phyloP scores from a whole-genome alignment of 306 rosid genomes.

The Acacia acuminata region DNA sequence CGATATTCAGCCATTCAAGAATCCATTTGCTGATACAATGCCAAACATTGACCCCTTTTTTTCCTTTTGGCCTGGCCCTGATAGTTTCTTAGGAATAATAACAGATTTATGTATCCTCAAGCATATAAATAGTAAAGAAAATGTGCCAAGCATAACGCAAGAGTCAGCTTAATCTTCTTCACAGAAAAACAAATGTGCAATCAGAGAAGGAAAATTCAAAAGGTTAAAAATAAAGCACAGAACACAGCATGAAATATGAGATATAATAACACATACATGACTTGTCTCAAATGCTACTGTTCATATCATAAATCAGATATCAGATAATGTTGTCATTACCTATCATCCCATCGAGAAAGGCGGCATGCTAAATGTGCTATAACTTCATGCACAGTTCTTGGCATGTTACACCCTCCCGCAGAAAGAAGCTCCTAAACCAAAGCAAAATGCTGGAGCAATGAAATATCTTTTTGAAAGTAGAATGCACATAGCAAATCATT shows the following conservation, averaged over 20 bases:
- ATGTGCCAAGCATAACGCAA: neutral
- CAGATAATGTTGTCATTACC: slow-evolving; percentile 50
- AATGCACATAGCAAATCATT: slow-evolving; percentile 8
- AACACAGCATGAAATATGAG: slow-evolving; percentile 6
- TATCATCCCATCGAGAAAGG: slow-evolving; percentile 97
- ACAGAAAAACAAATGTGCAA: neutral
- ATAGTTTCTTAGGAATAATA: slow-evolving; percentile 15
- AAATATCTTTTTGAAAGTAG: slow-evolving; percentile 9
- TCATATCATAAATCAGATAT: neutral
- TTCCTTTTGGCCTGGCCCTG: neutral
- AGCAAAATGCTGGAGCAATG: slow-evolving; percentile 16
- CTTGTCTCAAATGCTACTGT: slow-evolving; percentile 6
- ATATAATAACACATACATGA: neutral
- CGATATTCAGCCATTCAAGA: neutral
- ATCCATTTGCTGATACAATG: neutral
- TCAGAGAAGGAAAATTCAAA: neutral
- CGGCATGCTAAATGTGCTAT: slow-evolving; percentile 79
- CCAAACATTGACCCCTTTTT: neutral
- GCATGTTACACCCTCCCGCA: slow-evolving; percentile 74
- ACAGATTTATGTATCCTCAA: neutral
- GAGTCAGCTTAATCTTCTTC: slow-evolving; percentile 3
- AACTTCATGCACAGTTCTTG: slow-evolving; percentile 91
- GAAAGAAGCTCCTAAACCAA: slow-evolving; percentile 82
- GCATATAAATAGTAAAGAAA: neutral
- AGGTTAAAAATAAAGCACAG: neutral